These are phyloP conservation scores for Mucor indicus DNA, from an alignment of 371 early-diverging fungal species.

Conservation along the genomic window DNA sequence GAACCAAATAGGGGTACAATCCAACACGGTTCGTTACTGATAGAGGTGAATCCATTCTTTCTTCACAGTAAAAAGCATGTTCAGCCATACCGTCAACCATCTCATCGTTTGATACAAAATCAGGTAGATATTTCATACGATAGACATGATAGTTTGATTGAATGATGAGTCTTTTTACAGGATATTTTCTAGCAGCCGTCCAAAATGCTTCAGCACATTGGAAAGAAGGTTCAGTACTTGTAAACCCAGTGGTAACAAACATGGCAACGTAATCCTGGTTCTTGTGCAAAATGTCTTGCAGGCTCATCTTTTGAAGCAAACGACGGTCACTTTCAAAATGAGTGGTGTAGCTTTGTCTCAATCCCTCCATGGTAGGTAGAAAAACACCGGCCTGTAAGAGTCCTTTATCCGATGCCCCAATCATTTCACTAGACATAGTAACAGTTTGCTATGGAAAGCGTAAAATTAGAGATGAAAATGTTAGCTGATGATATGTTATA, in stretches of 20 bases:
- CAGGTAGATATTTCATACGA: neutral
- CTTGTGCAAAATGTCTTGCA: neutral
- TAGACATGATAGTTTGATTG: constrained; percentile 5
- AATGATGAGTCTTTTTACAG: neutral
- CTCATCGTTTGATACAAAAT: constrained; percentile 4
- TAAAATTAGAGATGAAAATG: too few species aligned
- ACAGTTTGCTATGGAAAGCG: too few species aligned
- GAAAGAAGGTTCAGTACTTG: neutral
- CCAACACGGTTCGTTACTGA: constrained; percentile 8
- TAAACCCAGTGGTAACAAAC: neutral
- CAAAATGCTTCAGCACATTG: neutral
- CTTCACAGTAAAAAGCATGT: constrained; percentile 9
- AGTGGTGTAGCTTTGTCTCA: constrained; percentile 1
- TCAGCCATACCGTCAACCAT: neutral
- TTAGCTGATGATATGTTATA: too few species aligned
- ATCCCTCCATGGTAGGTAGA: constrained; percentile 6
- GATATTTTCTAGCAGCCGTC: neutral
- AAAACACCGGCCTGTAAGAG: constrained; percentile 12
- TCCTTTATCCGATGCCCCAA: constrained; percentile 15
- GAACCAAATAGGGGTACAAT: neutral
- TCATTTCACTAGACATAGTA: too few species aligned
- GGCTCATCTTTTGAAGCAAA: neutral
- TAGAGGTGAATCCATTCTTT: constrained; percentile 3
- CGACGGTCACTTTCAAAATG: neutral
- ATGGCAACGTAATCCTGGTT: neutral